phyloP scores from a whole-genome alignment of 257 asterid genomes.

The Salvia splendens region DNA sequence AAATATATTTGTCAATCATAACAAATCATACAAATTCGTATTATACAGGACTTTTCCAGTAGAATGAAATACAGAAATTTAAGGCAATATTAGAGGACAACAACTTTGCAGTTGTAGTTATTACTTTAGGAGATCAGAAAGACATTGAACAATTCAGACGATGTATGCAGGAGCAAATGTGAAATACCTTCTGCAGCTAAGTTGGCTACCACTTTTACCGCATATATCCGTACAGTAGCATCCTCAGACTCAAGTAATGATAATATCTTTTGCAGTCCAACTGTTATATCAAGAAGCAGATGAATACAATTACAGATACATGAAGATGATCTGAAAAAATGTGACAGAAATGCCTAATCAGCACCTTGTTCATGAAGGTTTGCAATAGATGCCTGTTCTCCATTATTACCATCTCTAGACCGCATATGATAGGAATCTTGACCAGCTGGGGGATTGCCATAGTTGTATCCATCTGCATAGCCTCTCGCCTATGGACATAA shows the following conservation, averaged over 20 bases:
- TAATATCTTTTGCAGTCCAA: slow-evolving; percentile 92
- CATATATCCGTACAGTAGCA: slow-evolving; percentile 88
- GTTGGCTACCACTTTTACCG: slow-evolving; percentile 98
- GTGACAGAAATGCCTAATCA: slow-evolving; percentile 26
- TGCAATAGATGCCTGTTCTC: slow-evolving; percentile 76
- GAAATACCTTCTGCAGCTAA: slow-evolving; percentile 95
- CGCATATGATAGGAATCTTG: slow-evolving; percentile 59
- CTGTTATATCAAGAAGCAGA: slow-evolving; percentile 44
- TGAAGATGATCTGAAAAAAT: slow-evolving; percentile 19
- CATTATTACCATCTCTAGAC: slow-evolving; percentile 66
- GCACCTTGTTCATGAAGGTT: slow-evolving; percentile 99
- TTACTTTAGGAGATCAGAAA: slow-evolving; percentile 10
- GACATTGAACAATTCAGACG: slow-evolving; percentile 22
- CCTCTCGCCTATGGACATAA: slow-evolving; percentile 55
- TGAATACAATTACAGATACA: slow-evolving; percentile 23
- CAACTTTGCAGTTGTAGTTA: slow-evolving; percentile 5
- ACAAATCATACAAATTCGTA: neutral
- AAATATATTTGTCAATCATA: neutral
- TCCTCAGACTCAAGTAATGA: slow-evolving; percentile 95
- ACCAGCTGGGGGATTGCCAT: slow-evolving; percentile 57
- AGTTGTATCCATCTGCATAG: slow-evolving; percentile 58
- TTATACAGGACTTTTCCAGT: neutral
- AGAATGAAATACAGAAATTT: slow-evolving; percentile 10
- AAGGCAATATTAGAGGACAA: slow-evolving; percentile 1
- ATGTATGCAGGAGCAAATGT: slow-evolving; percentile 22